Evolutionary conservation across 495 filamentous ascomycete species (phyloP).

Genomic region (Cercophora sp.): DNA sequence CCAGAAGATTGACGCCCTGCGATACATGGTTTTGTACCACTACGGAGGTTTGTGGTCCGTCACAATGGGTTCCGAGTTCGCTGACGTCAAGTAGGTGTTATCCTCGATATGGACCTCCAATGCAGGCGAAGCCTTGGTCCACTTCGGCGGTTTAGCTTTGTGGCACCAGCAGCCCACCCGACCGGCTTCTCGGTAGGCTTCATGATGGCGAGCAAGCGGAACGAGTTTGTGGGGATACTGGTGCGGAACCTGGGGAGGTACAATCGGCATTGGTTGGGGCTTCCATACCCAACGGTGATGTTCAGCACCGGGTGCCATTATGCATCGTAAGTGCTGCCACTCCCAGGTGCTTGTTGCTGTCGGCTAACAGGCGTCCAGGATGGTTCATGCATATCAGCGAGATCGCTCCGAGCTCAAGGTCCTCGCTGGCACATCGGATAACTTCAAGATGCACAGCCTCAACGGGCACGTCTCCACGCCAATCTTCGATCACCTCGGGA

Average conservation of each 20-base stretch:
- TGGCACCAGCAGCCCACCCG: constrained; percentile 37
- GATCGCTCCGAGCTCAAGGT: constrained; percentile 34
- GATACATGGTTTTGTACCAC: constrained; percentile 36
- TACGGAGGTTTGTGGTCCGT: constrained; percentile 27
- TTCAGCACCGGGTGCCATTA: constrained; percentile 45
- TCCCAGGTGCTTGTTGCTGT: not conserved
- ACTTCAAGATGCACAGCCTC: constrained; percentile 35
- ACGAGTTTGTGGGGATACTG: constrained; percentile 30
- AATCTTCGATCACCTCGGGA: constrained; percentile 43
- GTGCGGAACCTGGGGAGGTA: constrained; percentile 31
- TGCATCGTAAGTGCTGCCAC: constrained; percentile 26
- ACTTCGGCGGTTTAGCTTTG: constrained; percentile 38
- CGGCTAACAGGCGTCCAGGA: constrained; percentile 10
- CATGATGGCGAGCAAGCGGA: constrained; percentile 38
- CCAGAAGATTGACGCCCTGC: constrained; percentile 33
- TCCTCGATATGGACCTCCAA: constrained; percentile 42
- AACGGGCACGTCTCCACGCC: constrained; percentile 43
- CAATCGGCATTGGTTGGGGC: constrained; percentile 35
- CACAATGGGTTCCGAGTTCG: not conserved
- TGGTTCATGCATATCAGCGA: constrained; percentile 33
- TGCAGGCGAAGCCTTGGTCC: constrained; percentile 38
- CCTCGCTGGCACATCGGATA: constrained; percentile 29
- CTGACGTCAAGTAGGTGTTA: constrained; percentile 19
- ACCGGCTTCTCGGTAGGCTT: constrained; percentile 41
- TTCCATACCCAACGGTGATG: constrained; percentile 42